Evolutionary conservation across 345 rosid genomes (phyloP), one percentile per base, ranked within the genome.

Genomic region (Eucalyptus erythrocorys): DNA sequence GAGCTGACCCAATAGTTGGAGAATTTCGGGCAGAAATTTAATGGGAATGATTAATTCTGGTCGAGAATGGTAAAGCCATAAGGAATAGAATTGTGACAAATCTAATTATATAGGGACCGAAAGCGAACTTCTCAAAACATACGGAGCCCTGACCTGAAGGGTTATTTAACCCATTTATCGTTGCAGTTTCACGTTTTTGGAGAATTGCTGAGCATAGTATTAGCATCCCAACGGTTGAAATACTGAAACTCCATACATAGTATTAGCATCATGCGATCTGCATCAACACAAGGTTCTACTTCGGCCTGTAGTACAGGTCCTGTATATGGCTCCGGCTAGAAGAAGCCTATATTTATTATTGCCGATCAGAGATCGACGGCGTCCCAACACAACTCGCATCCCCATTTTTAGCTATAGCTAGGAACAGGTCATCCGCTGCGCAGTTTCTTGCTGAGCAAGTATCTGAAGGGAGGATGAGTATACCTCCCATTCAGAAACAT

Each of bases 401-500:
- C 14, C 27, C 27, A 5, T 32, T 6, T 37, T 21, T 2, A 40
- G 8, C 30, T 19, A 76, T 22, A 21, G 47, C 82, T 37, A 76
- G 27, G 27, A 40, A 47, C 82, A 8, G 82, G 7, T 76, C 82
- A 76, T 40, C 82, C 47, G 82, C 82, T 6, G 27, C 47, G 82
- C 47, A 19, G 82, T 21, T 76, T 97, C 91, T 87, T 93, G 57
- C 16, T 76, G 55, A 94, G 48, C 92, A 96, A 89, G 89, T 90
- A 66, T 86, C 86, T 91, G 88, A 98, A 94, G 8, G 94, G 94
- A 90, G 99, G 99, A 26, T 92, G 92, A 86, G 92, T 92, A 90
- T 93, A 94, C 19, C 37, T 91, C 86, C 97, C 96, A 16, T 87
- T 85, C 13, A 97, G 88, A 88, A 98, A 95, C 99, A 96, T 94